Evolutionary conservation across 2,329 filamentous ascomycete species (phyloP).

Genomic region (Lecanoromycetidae sp.): DNA sequence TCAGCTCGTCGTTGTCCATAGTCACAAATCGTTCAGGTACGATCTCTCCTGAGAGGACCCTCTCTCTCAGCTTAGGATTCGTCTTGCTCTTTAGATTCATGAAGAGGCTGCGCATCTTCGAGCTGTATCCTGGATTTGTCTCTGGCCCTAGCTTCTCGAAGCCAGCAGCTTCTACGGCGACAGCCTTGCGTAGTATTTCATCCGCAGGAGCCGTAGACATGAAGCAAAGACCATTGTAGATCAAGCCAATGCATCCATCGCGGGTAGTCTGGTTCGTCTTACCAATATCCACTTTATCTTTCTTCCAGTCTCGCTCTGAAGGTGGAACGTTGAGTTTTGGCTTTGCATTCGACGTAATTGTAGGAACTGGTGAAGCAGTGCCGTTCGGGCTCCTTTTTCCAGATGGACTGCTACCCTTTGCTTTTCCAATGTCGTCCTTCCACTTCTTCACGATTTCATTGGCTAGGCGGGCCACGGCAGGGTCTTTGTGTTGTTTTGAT

Average conservation of each 20-base stretch:
- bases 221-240: conserved; percentile 84
- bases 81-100: conserved; percentile 89
- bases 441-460: conserved; percentile 77
- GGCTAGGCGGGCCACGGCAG: conserved; percentile 59
- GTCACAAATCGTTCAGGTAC: conserved; percentile 60
- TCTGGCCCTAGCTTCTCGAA: conserved; percentile 59
- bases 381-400: conserved; percentile 36
- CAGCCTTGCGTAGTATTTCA: conserved; percentile 53
- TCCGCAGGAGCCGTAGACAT: conserved; percentile 50
- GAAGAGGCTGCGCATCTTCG: conserved; percentile 84
- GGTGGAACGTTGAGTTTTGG: conserved; percentile 46
- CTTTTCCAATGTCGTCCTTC: conserved; percentile 46
- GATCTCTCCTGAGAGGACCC: conserved; percentile 66
- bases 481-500: conserved; percentile 66
- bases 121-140: conserved; percentile 60
- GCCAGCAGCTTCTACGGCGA: conserved; percentile 66
- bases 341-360: conserved; percentile 25
- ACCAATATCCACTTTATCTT: conserved; percentile 66
- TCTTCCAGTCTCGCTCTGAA: conserved; percentile 69
- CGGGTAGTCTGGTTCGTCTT: conserved; percentile 63
- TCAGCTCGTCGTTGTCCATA: conserved; percentile 86
- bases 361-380: conserved; percentile 39
- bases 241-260: conserved; percentile 75
- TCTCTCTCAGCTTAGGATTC: conserved; percentile 63
- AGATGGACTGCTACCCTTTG: conserved; percentile 31